phyloP scores from a whole-genome alignment of 2,329 filamentous ascomycete species.

The Xylariaceae sp. region DNA sequence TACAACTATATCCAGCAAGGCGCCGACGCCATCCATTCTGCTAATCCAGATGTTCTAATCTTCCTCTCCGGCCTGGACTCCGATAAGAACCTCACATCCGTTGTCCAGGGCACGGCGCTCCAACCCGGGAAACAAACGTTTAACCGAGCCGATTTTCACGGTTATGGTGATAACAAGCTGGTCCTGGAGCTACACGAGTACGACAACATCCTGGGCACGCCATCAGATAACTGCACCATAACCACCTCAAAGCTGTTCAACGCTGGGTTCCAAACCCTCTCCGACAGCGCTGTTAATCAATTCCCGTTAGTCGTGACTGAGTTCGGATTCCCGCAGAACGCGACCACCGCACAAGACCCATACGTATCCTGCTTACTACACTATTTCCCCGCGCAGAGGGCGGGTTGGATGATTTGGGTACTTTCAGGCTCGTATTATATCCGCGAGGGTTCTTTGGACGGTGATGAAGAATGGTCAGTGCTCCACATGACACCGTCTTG shows the following conservation, averaged over 20 bases:
- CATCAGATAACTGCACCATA: conserved; percentile 42
- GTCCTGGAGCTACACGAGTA: conserved; percentile 61
- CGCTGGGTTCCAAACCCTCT: conserved; percentile 50
- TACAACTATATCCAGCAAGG: conserved; percentile 48
- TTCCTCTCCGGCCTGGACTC: conserved; percentile 56
- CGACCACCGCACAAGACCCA: conserved; percentile 40
- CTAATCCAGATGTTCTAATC: conserved; percentile 49
- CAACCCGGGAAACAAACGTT: conserved; percentile 44
- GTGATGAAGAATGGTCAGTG: conserved; percentile 48
- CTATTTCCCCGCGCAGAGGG: conserved; percentile 45
- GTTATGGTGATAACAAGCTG: conserved; percentile 49
- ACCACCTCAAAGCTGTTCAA: conserved; percentile 44
- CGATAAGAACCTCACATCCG: conserved; percentile 49
- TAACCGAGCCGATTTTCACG: conserved; percentile 42
- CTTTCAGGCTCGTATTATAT: conserved; percentile 57
- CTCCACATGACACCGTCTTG: not conserved
- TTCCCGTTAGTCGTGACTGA: conserved; percentile 51
- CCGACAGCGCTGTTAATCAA: conserved; percentile 35
- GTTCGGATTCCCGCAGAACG: conserved; percentile 50
- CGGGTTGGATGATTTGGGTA: conserved; percentile 56
- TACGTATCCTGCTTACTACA: conserved; percentile 50
- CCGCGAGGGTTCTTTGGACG: conserved; percentile 47
- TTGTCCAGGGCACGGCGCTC: conserved; percentile 46
- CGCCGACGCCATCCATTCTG: conserved; percentile 48
- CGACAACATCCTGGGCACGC: conserved; percentile 38